phyloP scores from a whole-genome alignment of 345 rosid genomes.

The Theobroma cacao region DNA sequence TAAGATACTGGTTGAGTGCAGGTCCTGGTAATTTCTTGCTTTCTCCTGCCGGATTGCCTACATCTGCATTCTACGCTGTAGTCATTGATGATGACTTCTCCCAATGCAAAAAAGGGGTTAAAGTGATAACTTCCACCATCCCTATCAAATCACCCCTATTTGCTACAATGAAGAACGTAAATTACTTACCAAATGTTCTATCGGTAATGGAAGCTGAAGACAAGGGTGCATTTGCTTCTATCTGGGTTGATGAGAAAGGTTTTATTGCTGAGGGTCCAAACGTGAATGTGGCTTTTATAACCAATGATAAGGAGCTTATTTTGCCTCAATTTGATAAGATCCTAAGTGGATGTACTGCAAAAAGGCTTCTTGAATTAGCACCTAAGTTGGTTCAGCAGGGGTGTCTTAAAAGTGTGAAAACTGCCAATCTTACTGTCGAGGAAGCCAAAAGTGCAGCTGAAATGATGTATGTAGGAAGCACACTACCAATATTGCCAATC shows the following conservation, averaged over 20 bases:
- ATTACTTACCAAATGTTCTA: slow-evolving; percentile 65
- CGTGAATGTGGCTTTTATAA: slow-evolving; percentile 61
- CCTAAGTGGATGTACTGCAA: slow-evolving; percentile 69
- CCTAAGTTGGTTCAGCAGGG: slow-evolving; percentile 55
- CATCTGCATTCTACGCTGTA: slow-evolving; percentile 68
- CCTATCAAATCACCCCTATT: slow-evolving; percentile 60
- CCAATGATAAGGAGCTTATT: slow-evolving; percentile 50
- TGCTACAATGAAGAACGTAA: slow-evolving; percentile 61
- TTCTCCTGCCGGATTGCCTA: slow-evolving; percentile 54
- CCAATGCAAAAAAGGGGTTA: slow-evolving; percentile 57
- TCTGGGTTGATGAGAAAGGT: slow-evolving; percentile 65
- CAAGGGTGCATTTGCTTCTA: slow-evolving; percentile 51
- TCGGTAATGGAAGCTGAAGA: slow-evolving; percentile 71
- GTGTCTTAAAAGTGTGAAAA: slow-evolving; percentile 39
- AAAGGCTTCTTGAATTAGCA: slow-evolving; percentile 59
- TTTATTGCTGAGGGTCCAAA: slow-evolving; percentile 68
- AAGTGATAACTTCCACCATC: slow-evolving; percentile 55
- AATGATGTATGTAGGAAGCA: slow-evolving; percentile 74
- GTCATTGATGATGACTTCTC: slow-evolving; percentile 49
- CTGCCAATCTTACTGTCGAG: slow-evolving; percentile 34
- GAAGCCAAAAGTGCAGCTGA: slow-evolving; percentile 54
- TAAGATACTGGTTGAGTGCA: slow-evolving; percentile 64
- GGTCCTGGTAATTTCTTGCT: slow-evolving; percentile 73
- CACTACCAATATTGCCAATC: slow-evolving; percentile 60
- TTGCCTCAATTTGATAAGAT: slow-evolving; percentile 62